Conservation (phyloP, 495 filamentous ascomycete species). For the Mytilinidion resinicola region DNA sequence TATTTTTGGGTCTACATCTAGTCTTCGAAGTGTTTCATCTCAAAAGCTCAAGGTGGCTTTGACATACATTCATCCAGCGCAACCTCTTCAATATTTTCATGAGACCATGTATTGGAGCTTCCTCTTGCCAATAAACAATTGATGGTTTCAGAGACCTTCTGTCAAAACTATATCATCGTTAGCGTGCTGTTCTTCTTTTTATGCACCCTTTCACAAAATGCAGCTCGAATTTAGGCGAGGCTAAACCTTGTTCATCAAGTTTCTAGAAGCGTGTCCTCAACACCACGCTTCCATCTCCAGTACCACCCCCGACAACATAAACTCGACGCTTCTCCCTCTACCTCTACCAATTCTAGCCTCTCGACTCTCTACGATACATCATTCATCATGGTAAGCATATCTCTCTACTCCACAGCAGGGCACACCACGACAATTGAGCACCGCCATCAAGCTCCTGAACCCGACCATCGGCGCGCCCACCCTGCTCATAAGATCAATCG, state of each 20-base stretch:
- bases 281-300: background rate
- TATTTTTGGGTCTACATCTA: no score
- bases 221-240: slow-evolving; percentile 2
- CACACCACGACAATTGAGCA: slow-evolving; percentile 1
- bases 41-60: no score
- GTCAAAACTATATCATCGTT: no score
- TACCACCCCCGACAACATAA: slow-evolving; percentile 5
- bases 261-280: slow-evolving; percentile 29
- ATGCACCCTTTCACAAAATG: background rate
- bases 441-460: no score
- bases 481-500: no score
- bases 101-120: no score
- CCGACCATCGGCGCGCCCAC: no score
- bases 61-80: no score
- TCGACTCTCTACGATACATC: background rate
- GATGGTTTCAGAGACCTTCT: no score
- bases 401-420: background rate
- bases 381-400: background rate
- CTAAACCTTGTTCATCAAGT: slow-evolving; percentile 8
- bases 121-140: no score
- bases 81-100: no score
- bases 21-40: no score
- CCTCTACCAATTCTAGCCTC: background rate
- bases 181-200: background rate
- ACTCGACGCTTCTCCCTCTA: background rate